These are phyloP conservation scores for Phlyctochytrium bullatum DNA, from an alignment of 192 early-diverging fungal species.

Conservation along the genomic window DNA sequence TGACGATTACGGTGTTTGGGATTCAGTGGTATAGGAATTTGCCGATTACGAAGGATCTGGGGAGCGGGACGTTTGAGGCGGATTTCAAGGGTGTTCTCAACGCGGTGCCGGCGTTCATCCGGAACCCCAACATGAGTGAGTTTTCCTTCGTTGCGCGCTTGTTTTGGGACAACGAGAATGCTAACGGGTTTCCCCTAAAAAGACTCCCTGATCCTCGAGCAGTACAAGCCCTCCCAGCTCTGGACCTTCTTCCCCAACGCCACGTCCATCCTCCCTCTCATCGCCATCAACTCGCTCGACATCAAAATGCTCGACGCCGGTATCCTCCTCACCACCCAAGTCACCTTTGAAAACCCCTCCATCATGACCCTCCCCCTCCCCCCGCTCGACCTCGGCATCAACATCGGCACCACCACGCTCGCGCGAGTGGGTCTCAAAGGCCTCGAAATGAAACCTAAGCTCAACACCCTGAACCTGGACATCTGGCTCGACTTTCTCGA, in stretches of 20 bases:
- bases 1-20: constrained; percentile 3
- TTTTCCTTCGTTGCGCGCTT: neutral
- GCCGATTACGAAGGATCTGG: neutral
- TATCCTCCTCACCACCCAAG: neutral
- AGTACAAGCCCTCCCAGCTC: neutral
- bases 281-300: constrained; percentile 1
- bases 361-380: neutral
- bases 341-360: neutral
- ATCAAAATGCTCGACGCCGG: neutral
- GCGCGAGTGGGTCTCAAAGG: neutral
- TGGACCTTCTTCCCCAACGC: neutral
- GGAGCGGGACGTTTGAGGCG: neutral
- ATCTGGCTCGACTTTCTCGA: neutral
- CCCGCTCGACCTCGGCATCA: neutral
- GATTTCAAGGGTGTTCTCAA: neutral
- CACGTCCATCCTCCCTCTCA: neutral
- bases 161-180: neutral
- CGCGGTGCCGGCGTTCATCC: neutral
- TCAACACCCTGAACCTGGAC: neutral
- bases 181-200: neutral
- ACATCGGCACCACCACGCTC: neutral
- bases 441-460: neutral
- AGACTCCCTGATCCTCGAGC: constrained; percentile 1
- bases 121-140: neutral
- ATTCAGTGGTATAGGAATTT: neutral